Conservation (phyloP, 345 rosid genomes). For the Cardamine resedifolia region DNA sequence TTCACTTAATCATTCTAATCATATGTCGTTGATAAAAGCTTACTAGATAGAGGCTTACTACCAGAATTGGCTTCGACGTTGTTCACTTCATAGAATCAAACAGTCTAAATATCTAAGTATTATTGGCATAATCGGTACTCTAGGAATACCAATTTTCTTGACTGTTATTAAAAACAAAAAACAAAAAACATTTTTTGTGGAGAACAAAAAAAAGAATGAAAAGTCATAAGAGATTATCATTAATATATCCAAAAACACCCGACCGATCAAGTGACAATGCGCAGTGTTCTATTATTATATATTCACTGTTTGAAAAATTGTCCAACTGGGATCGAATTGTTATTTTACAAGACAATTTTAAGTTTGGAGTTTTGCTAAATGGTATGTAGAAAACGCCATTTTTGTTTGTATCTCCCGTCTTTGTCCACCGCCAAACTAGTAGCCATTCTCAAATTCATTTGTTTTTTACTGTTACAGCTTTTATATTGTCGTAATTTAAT, state of each 20-base stretch:
- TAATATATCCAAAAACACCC: slow-evolving; percentile 36
- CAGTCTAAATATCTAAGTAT: background rate
- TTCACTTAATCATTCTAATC: slow-evolving; percentile 21
- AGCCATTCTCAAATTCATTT: slow-evolving; percentile 18
- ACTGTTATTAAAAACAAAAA: background rate
- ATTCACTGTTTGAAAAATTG: slow-evolving; percentile 29
- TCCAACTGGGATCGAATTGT: slow-evolving; percentile 5
- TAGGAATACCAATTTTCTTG: background rate
- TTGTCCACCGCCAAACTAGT: slow-evolving; percentile 37
- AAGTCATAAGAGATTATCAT: slow-evolving; percentile 26
- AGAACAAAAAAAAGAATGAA: background rate
- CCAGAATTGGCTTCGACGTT: slow-evolving; percentile 25
- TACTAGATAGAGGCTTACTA: slow-evolving; percentile 11
- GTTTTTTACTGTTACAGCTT: background rate
- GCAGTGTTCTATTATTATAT: slow-evolving; percentile 33
- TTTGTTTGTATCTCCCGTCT: slow-evolving; percentile 17
- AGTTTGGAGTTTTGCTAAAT: slow-evolving; percentile 31
- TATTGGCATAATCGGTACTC: background rate
- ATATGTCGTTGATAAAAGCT: slow-evolving; percentile 26
- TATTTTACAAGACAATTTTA: slow-evolving; percentile 11
- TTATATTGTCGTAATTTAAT: background rate
- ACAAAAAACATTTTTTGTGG: background rate
- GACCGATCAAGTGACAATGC: slow-evolving; percentile 41
- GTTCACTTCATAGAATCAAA: slow-evolving; percentile 11
- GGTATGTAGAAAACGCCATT: slow-evolving; percentile 37